A percentile compares a stretch with the other conserved stretches of the same genome.
phyloP scores from a whole-genome alignment of 179 eudicot species.

The Amaranthus tricolor region DNA sequence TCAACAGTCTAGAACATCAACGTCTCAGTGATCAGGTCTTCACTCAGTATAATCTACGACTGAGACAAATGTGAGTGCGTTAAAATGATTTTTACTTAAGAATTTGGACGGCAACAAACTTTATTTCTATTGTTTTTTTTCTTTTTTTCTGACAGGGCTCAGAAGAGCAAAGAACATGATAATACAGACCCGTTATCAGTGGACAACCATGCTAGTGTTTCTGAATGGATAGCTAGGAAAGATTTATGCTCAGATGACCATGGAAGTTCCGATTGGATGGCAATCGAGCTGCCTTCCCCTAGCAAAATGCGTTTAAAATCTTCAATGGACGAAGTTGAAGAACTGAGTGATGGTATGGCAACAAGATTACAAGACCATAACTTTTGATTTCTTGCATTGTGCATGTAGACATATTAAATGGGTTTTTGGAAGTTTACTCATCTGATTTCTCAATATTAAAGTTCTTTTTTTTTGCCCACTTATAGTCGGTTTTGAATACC shows the following conservation, averaged over 20 bases:
- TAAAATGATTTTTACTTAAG: neutral
- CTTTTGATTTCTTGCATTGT: slow-evolving; percentile 5
- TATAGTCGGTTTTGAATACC: no score
- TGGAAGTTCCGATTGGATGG: slow-evolving; percentile 66
- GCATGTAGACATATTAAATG: neutral
- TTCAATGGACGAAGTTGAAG: slow-evolving; percentile 58
- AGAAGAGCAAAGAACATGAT: slow-evolving; percentile 53
- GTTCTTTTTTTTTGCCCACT: no score
- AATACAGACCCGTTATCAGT: slow-evolving; percentile 56
- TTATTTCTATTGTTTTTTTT: slow-evolving; percentile 10
- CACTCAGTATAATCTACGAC: slow-evolving; percentile 66
- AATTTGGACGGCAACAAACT: neutral
- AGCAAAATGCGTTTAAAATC: slow-evolving; percentile 44
- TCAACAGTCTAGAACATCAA: slow-evolving; percentile 72
- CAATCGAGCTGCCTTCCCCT: slow-evolving; percentile 59
- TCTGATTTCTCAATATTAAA: no score
- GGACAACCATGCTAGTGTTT: slow-evolving; percentile 40
- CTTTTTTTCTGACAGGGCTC: slow-evolving; percentile 33
- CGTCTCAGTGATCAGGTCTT: slow-evolving; percentile 74
- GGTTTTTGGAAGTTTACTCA: neutral
- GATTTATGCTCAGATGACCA: slow-evolving; percentile 50
- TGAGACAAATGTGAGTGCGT: slow-evolving; percentile 55
- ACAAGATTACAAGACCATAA: neutral
- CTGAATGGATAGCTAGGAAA: slow-evolving; percentile 59
- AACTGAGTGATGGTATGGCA: slow-evolving; percentile 53